Percentiles rank a stretch among this genome's conserved stretches.
Conservation (phyloP, 768 basidiomycete species). For the Lanmaoa rubissima region DNA sequence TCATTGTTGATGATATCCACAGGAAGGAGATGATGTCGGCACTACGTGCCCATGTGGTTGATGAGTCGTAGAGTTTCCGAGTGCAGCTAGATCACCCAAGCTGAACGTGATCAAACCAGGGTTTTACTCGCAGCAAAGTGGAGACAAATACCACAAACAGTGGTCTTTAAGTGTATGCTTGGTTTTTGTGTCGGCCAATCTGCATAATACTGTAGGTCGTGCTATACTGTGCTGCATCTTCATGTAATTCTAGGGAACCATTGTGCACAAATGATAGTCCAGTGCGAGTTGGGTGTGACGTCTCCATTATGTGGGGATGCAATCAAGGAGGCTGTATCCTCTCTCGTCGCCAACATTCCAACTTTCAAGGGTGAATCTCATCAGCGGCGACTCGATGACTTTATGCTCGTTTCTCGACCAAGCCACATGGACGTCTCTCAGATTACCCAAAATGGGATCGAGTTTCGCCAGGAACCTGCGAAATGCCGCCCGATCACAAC, state of each 20-base stretch:
- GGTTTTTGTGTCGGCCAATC: too few relatives aligned
- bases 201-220: not conserved
- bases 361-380: conserved; percentile 31
- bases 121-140: conserved; percentile 9
- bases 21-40: not conserved
- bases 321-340: conserved; percentile 27
- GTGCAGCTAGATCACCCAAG: conserved; percentile 1
- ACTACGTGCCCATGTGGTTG: conserved; percentile 4
- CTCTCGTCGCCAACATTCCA: conserved; percentile 23
- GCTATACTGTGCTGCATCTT: not conserved
- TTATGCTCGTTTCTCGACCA: conserved; percentile 22
- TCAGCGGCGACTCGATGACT: conserved; percentile 23
- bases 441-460: conserved; percentile 45
- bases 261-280: not conserved
- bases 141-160: not conserved
- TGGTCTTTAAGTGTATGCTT: not conserved
- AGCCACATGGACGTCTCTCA: conserved; percentile 40
- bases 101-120: conserved; percentile 7
- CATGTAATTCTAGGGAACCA: too few relatives aligned
- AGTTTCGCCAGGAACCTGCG: conserved; percentile 41
- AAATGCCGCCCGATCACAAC: conserved; percentile 38
- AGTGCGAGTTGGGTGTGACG: not conserved
- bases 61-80: conserved; percentile 7
- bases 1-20: conserved; percentile 1
- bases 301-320: not conserved